Conservation (phyloP, 495 filamentous ascomycete genomes). For the Aspergillus hancockii region DNA sequence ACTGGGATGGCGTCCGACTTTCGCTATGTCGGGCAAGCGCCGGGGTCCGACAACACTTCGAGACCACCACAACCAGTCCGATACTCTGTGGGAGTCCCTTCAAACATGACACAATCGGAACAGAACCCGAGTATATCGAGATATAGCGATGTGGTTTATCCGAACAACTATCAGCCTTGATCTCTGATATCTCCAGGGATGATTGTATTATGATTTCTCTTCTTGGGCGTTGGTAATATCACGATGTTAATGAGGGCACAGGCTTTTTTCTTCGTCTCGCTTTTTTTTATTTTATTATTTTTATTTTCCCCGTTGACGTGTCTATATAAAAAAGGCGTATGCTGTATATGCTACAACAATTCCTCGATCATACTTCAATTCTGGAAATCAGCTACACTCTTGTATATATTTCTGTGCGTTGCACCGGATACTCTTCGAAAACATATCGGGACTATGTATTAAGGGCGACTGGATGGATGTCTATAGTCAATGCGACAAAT, state of each 20-base stretch:
- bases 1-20: slow-evolving; percentile 14
- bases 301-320: too few species aligned
- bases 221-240: background rate
- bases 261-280: background rate
- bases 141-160: slow-evolving; percentile 14
- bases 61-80: slow-evolving; percentile 12
- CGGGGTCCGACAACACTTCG: slow-evolving; percentile 10
- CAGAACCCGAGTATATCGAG: slow-evolving; percentile 7
- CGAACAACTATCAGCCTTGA: slow-evolving; percentile 15
- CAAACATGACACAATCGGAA: slow-evolving; percentile 10
- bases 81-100: slow-evolving; percentile 6
- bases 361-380: background rate
- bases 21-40: slow-evolving; percentile 17
- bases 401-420: background rate
- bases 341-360: background rate
- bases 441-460: background rate
- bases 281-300: background rate
- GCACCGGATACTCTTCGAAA: background rate
- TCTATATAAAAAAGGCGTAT: background rate
- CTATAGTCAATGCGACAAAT: background rate
- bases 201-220: background rate
- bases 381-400: background rate
- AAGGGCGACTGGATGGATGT: background rate
- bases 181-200: background rate
- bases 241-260: background rate